Base-by-base conservation (phyloP, 441 rosid species). In the Gossypium gossypioides region DNA sequence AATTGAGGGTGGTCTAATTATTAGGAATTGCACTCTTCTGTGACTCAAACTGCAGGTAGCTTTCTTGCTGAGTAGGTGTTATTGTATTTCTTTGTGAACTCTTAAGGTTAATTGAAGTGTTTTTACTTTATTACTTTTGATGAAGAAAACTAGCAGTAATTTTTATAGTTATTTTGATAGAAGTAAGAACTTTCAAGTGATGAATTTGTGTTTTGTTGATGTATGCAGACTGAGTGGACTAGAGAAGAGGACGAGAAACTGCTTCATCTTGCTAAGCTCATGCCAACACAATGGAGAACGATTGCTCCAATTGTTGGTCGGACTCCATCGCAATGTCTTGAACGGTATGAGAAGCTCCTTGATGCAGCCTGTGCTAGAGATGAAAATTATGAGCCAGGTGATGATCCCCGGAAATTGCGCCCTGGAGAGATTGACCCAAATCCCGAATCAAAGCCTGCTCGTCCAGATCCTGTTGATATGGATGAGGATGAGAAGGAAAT, bases 301-400 rank as follows among this genome's bases (percentile, higher is more conserved):
- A 93, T 95, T 84, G 98, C 99, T 2, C 99, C 99, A n/a, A 95
- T 95, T 74, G 99, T 95, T 51, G 99, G 99, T 0, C 96, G 99
- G 52, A 92, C 99, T 12, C 99, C 99, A 2, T 91, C 99, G 59
- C 99, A 92, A 65, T 95, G 99, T 67, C 97, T 95, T 64, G 99
- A 95, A 82, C 88, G 97, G 54, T 95, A 95, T 57, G 98, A 95
- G 81, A 95, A 95, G 72, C 92, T 95, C 34, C 98, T 95, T 29
- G 99, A 95, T 83, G 92, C 97, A 21, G 99, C 99, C 21, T 95
- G 98, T 74, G 88, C 89, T 8, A 95, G 90, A 86, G 99, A 95
- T 74, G 99, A 92, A 72, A 95, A 86, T 74, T 95, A 95, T 66
- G 99, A 92, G 51, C 85, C 96, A 48, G 89, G 89, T n/a, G 99